A percentile compares a stretch with the other conserved stretches of the same genome.
These are phyloP conservation scores for Sanghuangporus sanghuang DNA, from an alignment of 1,284 basidiomycete genomes.

Conservation along the genomic window DNA sequence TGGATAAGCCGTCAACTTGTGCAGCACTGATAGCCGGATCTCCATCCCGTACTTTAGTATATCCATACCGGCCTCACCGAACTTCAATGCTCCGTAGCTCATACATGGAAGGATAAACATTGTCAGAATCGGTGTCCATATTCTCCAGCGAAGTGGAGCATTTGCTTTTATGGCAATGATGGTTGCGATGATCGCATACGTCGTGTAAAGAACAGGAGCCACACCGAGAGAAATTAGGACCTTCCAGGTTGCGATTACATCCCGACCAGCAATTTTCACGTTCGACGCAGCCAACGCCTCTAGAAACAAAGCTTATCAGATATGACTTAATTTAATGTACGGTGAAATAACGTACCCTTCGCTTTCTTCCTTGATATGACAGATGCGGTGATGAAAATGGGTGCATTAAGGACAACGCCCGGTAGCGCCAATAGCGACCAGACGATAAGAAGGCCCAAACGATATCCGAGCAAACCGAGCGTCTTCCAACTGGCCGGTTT, in stretches of 20 bases:
- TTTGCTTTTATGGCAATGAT: slow-evolving; percentile 69
- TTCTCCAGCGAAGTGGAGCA: slow-evolving; percentile 56
- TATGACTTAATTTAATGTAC: slow-evolving; percentile 2
- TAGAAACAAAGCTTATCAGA: slow-evolving; percentile 27
- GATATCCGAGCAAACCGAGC: slow-evolving; percentile 81
- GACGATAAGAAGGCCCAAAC: slow-evolving; percentile 72
- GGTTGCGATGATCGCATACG: slow-evolving; percentile 83
- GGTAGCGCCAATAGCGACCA: slow-evolving; percentile 91
- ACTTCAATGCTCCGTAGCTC: slow-evolving; percentile 94
- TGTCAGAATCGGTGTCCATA: slow-evolving; percentile 80
- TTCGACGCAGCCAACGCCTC: slow-evolving; percentile 96
- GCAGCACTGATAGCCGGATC: background rate
- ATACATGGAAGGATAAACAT: slow-evolving; percentile 80
- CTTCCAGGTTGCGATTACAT: slow-evolving; percentile 98
- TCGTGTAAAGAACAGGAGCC: slow-evolving; percentile 82
- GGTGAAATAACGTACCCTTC: slow-evolving; percentile 55
- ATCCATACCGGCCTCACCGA: slow-evolving; percentile 98
- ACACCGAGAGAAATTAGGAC: slow-evolving; percentile 91
- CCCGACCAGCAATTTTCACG: slow-evolving; percentile 93
- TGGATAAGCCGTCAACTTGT: slow-evolving; percentile 28
- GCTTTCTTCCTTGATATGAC: slow-evolving; percentile 88
- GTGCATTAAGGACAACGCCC: slow-evolving; percentile 91
- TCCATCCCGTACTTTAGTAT: slow-evolving; percentile 79
- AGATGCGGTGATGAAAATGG: slow-evolving; percentile 93
- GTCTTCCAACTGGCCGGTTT: slow-evolving; percentile 87